A percentile compares a stretch with the other conserved stretches of the same genome.
These are phyloP conservation scores for Pseudogymnoascus sp. DNA, from an alignment of 2,329 filamentous ascomycete species.

Conservation along the genomic window DNA sequence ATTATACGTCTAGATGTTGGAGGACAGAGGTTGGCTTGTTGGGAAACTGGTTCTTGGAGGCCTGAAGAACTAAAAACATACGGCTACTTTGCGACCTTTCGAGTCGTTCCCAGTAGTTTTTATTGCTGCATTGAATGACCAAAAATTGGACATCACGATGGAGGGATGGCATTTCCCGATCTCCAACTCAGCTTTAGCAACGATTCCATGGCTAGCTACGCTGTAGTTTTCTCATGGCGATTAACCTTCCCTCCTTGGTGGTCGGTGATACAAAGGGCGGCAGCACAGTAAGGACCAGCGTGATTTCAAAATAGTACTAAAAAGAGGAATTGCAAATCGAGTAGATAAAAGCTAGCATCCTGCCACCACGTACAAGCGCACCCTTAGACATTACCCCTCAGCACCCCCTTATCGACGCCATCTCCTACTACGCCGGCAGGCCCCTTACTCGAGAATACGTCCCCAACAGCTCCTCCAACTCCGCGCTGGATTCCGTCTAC, in stretches of 20 bases:
- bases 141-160: neutral
- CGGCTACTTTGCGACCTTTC: neutral
- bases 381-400: slow-evolving; percentile 19
- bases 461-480: slow-evolving; percentile 20
- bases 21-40: neutral
- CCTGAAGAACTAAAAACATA: neutral
- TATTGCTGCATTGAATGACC: neutral
- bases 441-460: slow-evolving; percentile 17
- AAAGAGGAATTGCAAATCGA: slow-evolving; percentile 20
- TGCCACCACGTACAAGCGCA: neutral
- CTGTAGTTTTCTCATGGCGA: neutral
- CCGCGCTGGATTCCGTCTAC: slow-evolving; percentile 21
- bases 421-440: slow-evolving; percentile 19
- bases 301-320: neutral
- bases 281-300: neutral
- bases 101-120: neutral
- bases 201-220: neutral
- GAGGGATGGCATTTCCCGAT: neutral
- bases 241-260: no score
- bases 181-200: neutral
- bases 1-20: neutral
- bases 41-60: neutral
- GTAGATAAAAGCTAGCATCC: slow-evolving; percentile 14
- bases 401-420: slow-evolving; percentile 20
- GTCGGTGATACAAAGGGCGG: neutral